Conservation (phyloP, 2,329 filamentous ascomycete species). For the Arachnopeziza araneosa region DNA sequence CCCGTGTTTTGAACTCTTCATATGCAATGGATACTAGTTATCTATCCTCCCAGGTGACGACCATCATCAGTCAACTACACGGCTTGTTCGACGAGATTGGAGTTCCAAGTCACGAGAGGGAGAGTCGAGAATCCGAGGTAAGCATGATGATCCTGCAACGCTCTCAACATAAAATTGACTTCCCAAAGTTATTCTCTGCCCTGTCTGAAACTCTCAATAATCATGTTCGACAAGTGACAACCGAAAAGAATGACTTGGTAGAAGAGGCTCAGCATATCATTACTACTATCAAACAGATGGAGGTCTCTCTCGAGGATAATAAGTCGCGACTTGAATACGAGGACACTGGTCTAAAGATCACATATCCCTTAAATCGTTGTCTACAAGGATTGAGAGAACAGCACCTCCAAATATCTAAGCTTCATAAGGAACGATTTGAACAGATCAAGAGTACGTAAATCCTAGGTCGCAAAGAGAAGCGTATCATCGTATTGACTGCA, state of each 20-base stretch:
- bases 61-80: slow-evolving; percentile 88
- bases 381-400: slow-evolving; percentile 80
- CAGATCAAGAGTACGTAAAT: slow-evolving; percentile 78
- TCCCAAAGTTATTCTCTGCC: slow-evolving; percentile 73
- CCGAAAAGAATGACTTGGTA: slow-evolving; percentile 85
- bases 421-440: slow-evolving; percentile 88
- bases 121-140: slow-evolving; percentile 85
- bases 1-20: slow-evolving; percentile 1
- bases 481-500: slow-evolving; percentile 12
- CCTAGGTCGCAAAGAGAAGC: background rate
- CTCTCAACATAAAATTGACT: slow-evolving; percentile 24
- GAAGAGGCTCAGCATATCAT: slow-evolving; percentile 85
- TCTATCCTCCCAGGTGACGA: slow-evolving; percentile 90
- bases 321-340: slow-evolving; percentile 58
- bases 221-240: slow-evolving; percentile 77
- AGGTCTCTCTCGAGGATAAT: slow-evolving; percentile 73
- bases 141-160: slow-evolving; percentile 25
- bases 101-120: slow-evolving; percentile 87
- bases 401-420: slow-evolving; percentile 69
- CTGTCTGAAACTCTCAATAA: slow-evolving; percentile 88
- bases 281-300: slow-evolving; percentile 87
- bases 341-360: slow-evolving; percentile 66
- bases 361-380: slow-evolving; percentile 77
- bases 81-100: slow-evolving; percentile 97
- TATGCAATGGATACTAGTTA: slow-evolving; percentile 78